Conservation (phyloP, 2,329 filamentous ascomycete genomes). For the Sclerotinia subarctica region DNA sequence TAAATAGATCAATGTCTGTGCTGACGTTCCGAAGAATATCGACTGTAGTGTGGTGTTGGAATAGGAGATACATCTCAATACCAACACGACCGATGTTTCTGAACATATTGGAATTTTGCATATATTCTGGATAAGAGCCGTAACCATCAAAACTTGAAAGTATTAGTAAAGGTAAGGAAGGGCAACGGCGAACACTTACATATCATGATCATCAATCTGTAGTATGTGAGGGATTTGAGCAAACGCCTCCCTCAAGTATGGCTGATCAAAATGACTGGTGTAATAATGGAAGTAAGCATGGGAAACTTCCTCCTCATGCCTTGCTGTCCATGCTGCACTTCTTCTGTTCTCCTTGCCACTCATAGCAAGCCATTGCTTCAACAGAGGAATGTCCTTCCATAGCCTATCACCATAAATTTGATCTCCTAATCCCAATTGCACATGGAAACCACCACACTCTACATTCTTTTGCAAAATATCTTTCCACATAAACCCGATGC, state of each 20-base stretch:
- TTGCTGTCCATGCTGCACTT: conserved; percentile 86
- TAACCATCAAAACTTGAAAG: conserved; percentile 85
- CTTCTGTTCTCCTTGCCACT: conserved; percentile 91
- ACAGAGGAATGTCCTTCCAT: conserved; percentile 90
- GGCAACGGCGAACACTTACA: conserved; percentile 59
- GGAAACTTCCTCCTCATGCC: conserved; percentile 90
- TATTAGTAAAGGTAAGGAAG: conserved; percentile 20
- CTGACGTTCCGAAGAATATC: conserved; percentile 88
- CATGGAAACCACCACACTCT: conserved; percentile 93
- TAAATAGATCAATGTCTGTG: conserved; percentile 89
- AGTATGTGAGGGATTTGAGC: conserved; percentile 94
- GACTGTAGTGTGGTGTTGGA: conserved; percentile 95
- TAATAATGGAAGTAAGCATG: conserved; percentile 99
- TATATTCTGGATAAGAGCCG: conserved; percentile 94
- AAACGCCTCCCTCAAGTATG: conserved; percentile 89
- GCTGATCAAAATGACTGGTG: conserved; percentile 96
- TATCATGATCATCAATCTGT: conserved; percentile 95
- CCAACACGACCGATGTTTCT: conserved; percentile 96
- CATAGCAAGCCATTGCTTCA: conserved; percentile 94
- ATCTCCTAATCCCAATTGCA: conserved; percentile 85
- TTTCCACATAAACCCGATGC: conserved; percentile 97
- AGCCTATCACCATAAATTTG: conserved; percentile 94
- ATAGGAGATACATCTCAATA: conserved; percentile 96
- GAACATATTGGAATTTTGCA: conserved; percentile 97
- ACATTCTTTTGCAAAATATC: conserved; percentile 96